Evolutionary conservation across 2,329 filamentous ascomycete genomes (phyloP), one percentile per base, ranked within the genome.

Genomic region (Dactylellina drechsleri): DNA sequence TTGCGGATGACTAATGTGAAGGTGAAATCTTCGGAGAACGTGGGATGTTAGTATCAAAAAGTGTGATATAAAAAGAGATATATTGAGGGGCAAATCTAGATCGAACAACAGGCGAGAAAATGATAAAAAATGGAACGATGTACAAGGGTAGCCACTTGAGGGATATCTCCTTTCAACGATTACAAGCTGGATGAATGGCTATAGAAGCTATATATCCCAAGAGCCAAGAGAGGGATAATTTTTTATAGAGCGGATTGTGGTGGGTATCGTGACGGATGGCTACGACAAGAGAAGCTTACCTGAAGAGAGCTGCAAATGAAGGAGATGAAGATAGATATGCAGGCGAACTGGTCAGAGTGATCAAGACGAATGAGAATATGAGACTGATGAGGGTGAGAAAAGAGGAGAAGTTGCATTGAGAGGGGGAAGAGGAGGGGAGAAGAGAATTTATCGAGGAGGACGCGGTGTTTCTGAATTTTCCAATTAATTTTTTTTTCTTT

Each of bases 1-100:
- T 82, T 84, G 83, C 79, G 53, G 45, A 41, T 61, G 47, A 16
- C 3, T 40, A 23, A 50, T 13, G 57, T 23, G 36, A 28, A 57
- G 31, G 23, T 50, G 57, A 49, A 61, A 66, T 74, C 49, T 62
- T 47, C 20, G 18, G 43, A 40, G n/a, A 36, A 15, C 26, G 59
- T 40, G 10, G 23, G 7, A 26, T 56, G 16, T 23, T 52, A 18
- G 4, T 18, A 23, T 52, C 18, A 12, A 47, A n/a, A 47, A 18
- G 6, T 47, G 13, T n/a, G 43, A n/a, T 15, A 12, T 47, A 18
- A 10, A 10, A 36, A 36, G 31, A 36, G 31, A 36, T 36, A 36
- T 36, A 36, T 36, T 36, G 31, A 36, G 31, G 31, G 31, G 10
- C 31, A 36, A 36, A 36, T 7, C 31, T 23, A 4, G 23, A 36